These are phyloP conservation scores for Middelhovenomyces tepae DNA, from an alignment of 805 yeast genomes.

Conservation along the genomic window DNA sequence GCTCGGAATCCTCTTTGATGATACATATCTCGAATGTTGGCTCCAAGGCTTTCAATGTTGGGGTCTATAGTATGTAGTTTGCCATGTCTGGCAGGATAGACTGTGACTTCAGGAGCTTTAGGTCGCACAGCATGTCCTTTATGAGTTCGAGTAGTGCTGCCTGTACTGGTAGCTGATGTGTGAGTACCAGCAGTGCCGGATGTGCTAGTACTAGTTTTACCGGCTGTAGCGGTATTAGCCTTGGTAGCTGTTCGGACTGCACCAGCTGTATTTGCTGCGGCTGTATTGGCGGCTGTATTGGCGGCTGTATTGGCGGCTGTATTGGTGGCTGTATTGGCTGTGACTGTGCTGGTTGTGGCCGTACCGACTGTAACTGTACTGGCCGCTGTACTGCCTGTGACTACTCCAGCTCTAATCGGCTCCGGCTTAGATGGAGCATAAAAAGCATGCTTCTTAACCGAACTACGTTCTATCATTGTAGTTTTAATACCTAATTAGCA, in stretches of 20 bases:
- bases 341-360: too few species aligned
- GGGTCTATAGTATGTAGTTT: constrained; percentile 26
- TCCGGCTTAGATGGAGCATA: constrained; percentile 3
- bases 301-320: too few species aligned
- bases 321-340: too few species aligned
- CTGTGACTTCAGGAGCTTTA: constrained; percentile 24
- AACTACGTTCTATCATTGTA: constrained; percentile 20
- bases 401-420: constrained; percentile 3
- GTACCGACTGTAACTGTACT: too few species aligned
- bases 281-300: too few species aligned
- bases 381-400: too few species aligned
- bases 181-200: neutral
- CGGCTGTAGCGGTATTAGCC: too few species aligned
- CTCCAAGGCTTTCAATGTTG: constrained; percentile 16
- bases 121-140: constrained; percentile 15
- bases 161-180: neutral
- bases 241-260: too few species aligned
- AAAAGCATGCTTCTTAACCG: constrained; percentile 7
- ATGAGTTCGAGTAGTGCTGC: neutral
- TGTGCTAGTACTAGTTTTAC: too few species aligned
- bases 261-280: too few species aligned
- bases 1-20: constrained; percentile 64
- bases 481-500: constrained; percentile 14
- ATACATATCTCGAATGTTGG: constrained; percentile 48
- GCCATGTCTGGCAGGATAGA: constrained; percentile 19